Evolutionary conservation across 169 alveolate genomes (phyloP), one percentile per base, ranked within the genome.

Genomic region (Babesia divergens): DNA sequence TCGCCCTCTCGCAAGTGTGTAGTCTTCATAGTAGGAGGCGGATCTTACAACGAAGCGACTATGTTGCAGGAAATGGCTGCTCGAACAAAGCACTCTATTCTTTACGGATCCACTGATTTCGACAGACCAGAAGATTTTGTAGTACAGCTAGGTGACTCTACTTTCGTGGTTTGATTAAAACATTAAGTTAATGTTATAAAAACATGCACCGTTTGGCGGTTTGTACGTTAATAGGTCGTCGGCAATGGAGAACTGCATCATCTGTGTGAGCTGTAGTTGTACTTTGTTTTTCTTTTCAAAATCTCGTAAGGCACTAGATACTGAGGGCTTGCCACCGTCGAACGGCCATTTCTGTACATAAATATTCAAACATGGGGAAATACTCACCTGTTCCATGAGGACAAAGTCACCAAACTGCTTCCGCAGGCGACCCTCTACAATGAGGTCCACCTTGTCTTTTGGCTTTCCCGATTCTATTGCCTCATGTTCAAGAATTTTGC

Each of bases 21-120:
- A 13, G 85, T 91, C 2, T 91, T 91, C 51, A 69, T 91, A 2
- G 84, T 91, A 0, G 95, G 95, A 3, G 95, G 95, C 31, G 95
- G 94, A 31, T 84, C 86, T 64, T 91, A 83, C 82, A 84, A 79
- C 38, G 95, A 91, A 53, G 84, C 92, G 20, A 74, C 84, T 14
- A 91, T 87, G 26, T 35, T 91, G 49, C 80, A 81, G 55, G 92
- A 88, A 18, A 54, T 83, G 58, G 93, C 92, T 34, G 64, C 84
- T 22, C 83, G 77, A 40, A 50, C 74, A 9, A 67, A 67, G 50
- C 60, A 77, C 46, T 60, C 58, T 47, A 34, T 74, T 7, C 14
- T 74, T 9, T 75, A 75, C 29, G 85, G 85, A 16, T 75, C 85
- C 18, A 75, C 85, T 14, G 65, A 24, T 26, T 65, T 75, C 29